A percentile compares a stretch with the other conserved stretches of the same genome.
These are phyloP conservation scores for Corniculantispora saksenae DNA, from an alignment of 2,329 filamentous ascomycete species.

Conservation along the genomic window DNA sequence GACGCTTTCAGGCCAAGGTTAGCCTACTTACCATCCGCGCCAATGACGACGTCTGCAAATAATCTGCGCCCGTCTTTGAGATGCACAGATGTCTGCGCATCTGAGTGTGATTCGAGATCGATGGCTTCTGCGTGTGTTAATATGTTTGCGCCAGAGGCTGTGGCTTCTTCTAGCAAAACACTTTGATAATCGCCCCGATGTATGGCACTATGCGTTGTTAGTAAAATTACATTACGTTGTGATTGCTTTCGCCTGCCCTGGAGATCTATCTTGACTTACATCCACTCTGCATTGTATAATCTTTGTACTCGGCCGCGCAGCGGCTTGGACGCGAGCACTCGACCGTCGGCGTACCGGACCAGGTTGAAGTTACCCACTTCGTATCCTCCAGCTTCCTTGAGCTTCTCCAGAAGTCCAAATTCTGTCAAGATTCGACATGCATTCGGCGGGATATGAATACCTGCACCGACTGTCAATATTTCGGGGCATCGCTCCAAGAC, in stretches of 20 bases:
- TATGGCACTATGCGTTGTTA: conserved; percentile 6
- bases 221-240: not conserved
- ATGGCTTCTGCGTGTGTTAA: conserved; percentile 14
- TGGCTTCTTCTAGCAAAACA: conserved; percentile 6
- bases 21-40: conserved; percentile 12
- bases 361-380: conserved; percentile 16
- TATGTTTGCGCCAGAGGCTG: conserved; percentile 4
- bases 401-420: conserved; percentile 14
- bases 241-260: not conserved
- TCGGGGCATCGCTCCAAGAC: conserved; percentile 9
- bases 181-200: conserved; percentile 18
- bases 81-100: not conserved
- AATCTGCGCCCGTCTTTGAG: conserved; percentile 6
- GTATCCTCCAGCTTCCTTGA: conserved; percentile 14
- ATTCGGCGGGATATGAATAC: conserved; percentile 18
- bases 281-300: conserved; percentile 14
- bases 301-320: conserved; percentile 1
- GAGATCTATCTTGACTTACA: not conserved
- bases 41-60: conserved; percentile 15
- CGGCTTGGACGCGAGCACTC: conserved; percentile 9
- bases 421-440: conserved; percentile 10
- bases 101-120: not conserved
- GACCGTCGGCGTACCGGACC: conserved; percentile 8
- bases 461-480: conserved; percentile 15
- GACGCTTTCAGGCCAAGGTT: not conserved